Percentiles rank a stretch among this genome's conserved stretches.
Evolutionary conservation across 2,329 filamentous ascomycete genomes (phyloP).

Genomic region (Xylaria sp.): DNA sequence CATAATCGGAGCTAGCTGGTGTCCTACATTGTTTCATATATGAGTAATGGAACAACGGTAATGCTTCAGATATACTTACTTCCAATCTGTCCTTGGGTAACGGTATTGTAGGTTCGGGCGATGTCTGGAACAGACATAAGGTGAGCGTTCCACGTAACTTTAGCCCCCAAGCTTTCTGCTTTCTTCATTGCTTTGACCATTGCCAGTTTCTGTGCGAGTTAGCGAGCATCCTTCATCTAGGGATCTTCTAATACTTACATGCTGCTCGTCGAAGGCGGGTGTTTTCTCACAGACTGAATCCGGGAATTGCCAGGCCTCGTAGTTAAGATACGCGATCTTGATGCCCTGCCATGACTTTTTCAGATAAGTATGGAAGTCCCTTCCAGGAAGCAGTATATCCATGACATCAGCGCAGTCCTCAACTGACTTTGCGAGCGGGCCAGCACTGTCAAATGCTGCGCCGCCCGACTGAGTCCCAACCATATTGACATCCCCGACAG

Average conservation of each 20-base stretch:
- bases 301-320: not conserved
- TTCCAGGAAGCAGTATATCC: slow-evolving; percentile 6
- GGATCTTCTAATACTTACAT: not conserved
- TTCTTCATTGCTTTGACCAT: not conserved
- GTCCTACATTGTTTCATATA: not conserved
- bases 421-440: not conserved
- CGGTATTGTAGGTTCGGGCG: not conserved
- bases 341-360: not conserved
- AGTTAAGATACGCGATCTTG: slow-evolving; percentile 1
- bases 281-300: not conserved
- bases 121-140: not conserved
- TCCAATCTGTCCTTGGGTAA: not conserved
- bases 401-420: slow-evolving; percentile 10
- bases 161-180: not conserved
- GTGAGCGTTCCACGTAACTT: not conserved
- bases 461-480: not conserved
- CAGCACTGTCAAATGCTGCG: slow-evolving; percentile 2
- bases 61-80: not conserved
- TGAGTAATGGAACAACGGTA: not conserved
- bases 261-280: not conserved
- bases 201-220: not conserved
- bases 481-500: slow-evolving; percentile 1
- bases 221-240: not conserved
- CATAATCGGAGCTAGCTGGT: not conserved
- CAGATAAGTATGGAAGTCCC: not conserved